Evolutionary conservation across 2,329 filamentous ascomycete genomes (phyloP).

Genomic region (Microcyclospora tardicrescens): DNA sequence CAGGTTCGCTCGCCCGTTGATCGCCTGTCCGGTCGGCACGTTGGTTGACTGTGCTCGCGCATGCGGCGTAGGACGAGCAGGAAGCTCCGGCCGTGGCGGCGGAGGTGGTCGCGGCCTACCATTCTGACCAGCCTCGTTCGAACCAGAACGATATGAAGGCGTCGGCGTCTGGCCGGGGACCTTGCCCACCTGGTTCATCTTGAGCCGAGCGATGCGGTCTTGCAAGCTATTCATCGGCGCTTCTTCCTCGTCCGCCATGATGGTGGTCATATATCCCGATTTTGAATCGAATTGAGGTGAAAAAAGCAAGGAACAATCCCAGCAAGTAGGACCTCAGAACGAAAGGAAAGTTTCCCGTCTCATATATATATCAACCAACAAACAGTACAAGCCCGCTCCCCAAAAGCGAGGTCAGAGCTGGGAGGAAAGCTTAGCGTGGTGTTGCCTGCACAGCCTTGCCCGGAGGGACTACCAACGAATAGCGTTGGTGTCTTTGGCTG

Average conservation of each 20-base stretch:
- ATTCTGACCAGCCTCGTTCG: slow-evolving; percentile 8
- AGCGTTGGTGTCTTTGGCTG: no score
- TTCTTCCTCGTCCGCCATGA: slow-evolving; percentile 15
- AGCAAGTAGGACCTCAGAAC: no score
- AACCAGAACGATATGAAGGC: slow-evolving; percentile 7
- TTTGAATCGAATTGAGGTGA: not conserved
- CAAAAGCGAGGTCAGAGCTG: no score
- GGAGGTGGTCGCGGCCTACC: slow-evolving; percentile 24
- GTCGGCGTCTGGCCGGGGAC: slow-evolving; percentile 23
- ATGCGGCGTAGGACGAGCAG: slow-evolving; percentile 10
- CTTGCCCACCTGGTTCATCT: slow-evolving; percentile 32
- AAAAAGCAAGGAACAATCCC: not conserved
- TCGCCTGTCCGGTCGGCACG: slow-evolving; percentile 26
- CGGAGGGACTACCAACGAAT: no score
- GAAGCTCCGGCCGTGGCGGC: slow-evolving; percentile 19
- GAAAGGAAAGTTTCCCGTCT: no score
- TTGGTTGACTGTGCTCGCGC: slow-evolving; percentile 26
- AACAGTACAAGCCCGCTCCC: no score
- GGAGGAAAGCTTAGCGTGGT: no score
- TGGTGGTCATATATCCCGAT: not conserved
- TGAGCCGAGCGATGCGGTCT: slow-evolving; percentile 35
- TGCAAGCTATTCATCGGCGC: slow-evolving; percentile 25
- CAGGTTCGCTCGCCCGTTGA: slow-evolving; percentile 25
- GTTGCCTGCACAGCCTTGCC: no score
- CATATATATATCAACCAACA: no score